A percentile compares a stretch with the other conserved stretches of the same genome.
phyloP scores from a whole-genome alignment of 768 basidiomycete genomes.

The Collybiopsis luxurians region DNA sequence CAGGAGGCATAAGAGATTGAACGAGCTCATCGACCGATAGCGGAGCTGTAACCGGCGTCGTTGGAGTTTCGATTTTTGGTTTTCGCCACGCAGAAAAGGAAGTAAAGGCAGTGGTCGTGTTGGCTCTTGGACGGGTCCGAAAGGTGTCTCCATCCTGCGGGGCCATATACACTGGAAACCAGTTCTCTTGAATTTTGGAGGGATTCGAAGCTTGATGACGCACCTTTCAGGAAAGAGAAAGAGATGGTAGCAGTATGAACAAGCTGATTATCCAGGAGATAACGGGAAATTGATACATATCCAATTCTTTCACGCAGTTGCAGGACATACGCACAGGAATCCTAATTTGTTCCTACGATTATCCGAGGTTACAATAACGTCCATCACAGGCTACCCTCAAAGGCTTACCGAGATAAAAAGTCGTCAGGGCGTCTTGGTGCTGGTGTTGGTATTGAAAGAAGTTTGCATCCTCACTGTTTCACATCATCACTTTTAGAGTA shows the following conservation, averaged over 20 bases:
- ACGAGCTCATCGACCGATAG: conserved; percentile 40
- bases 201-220: too few relatives aligned
- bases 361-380: neutral
- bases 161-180: neutral
- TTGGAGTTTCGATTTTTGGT: conserved; percentile 20
- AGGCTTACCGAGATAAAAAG: too few relatives aligned
- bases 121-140: conserved; percentile 37
- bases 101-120: conserved; percentile 36
- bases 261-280: neutral
- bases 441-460: too few relatives aligned
- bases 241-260: neutral
- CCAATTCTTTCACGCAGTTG: neutral
- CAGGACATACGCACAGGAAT: neutral
- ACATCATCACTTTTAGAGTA: too few relatives aligned
- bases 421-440: too few relatives aligned
- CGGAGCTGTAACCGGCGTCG: conserved; percentile 26
- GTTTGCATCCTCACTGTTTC: too few relatives aligned
- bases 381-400: too few relatives aligned
- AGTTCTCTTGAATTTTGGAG: too few relatives aligned
- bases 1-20: conserved; percentile 46
- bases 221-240: neutral
- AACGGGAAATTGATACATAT: neutral
- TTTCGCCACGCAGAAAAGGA: conserved; percentile 38
- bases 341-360: neutral
- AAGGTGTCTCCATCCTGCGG: conserved; percentile 20